Evolutionary conservation across 768 basidiomycete genomes (phyloP), one percentile per base, ranked within the genome.

Genomic region (Pilatotrama ljubarskyi): DNA sequence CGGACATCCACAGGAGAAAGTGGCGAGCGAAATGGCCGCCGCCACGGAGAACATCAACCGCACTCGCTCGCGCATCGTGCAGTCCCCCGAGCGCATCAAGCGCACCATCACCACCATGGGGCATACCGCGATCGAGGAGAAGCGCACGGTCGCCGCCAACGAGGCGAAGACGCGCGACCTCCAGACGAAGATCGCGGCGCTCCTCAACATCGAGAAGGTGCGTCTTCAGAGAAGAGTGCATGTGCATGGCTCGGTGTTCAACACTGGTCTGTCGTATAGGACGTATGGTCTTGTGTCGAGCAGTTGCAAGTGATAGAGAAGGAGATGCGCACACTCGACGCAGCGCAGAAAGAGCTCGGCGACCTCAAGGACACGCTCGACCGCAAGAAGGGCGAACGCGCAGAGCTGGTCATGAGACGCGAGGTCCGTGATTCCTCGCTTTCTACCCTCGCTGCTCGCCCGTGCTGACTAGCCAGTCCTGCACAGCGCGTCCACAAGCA

Each of bases 61-160:
- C 42, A 86, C 86, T 0, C 80, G 84, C 50, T 77, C 84, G 26
- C 85, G 93, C 25, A 88, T 97, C 62, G 93, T 97, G 3, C 91
- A 94, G 71, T 94, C 92, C 0, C 95, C 95, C 0, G 95, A 96
- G 47, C 83, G 94, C 44, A 89, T 96, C 65, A 90, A 88, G 69
- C 84, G 87, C 51, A 90, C 85, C 42, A 96, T 96, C 66, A 74
- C 80, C 11, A 78, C 83, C n/a, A 93, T 96, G 89, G 80, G 83
- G 2, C 69, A 76, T 6, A 85, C 82, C 0, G 84, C 85, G 0
- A 71, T 81, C 17, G 87, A 89, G 54, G 92, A 95, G 64, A 91
- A 91, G 69, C 83, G 78, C 61, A 79, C 79, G 1, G 78, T 91
- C 18, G 77, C 81, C 1, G 72, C 80, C 62, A 84, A 87, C 63